phyloP scores from a whole-genome alignment of 768 basidiomycete species.

The Tylopilus sp. region DNA sequence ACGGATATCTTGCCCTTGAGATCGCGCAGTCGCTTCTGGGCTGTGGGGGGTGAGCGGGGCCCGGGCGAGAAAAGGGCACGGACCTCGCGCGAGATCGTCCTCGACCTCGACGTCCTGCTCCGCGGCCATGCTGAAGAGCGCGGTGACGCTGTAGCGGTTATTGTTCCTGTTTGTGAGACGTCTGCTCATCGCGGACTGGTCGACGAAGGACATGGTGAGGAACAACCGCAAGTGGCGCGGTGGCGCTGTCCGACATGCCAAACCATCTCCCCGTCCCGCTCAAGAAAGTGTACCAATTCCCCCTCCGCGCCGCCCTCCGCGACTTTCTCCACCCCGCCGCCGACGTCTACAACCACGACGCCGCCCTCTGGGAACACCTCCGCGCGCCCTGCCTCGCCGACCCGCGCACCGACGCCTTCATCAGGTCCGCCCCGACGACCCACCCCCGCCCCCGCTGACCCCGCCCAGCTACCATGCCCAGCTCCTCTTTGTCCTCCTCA shows the following conservation, averaged over 20 bases:
- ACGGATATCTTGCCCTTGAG: slow-evolving; percentile 96
- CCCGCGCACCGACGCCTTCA: slow-evolving; percentile 47
- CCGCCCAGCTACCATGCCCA: slow-evolving; percentile 83
- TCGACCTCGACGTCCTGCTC: slow-evolving; percentile 98
- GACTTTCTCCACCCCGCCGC: slow-evolving; percentile 66
- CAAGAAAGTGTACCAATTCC: slow-evolving; percentile 62
- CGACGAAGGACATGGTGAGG: slow-evolving; percentile 55
- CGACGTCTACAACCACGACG: slow-evolving; percentile 79
- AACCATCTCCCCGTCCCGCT: slow-evolving; percentile 74
- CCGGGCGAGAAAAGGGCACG: slow-evolving; percentile 23
- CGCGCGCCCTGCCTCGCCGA: slow-evolving; percentile 55
- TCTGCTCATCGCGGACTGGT: slow-evolving; percentile 62
- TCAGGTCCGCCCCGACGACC: slow-evolving; percentile 62
- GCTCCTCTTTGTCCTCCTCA: slow-evolving; percentile 76
- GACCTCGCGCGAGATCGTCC: slow-evolving; percentile 93
- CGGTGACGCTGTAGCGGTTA: slow-evolving; percentile 94
- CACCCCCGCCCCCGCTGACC: background rate
- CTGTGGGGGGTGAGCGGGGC: slow-evolving; percentile 37
- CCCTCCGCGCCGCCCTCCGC: slow-evolving; percentile 53
- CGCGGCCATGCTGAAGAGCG: slow-evolving; percentile 95
- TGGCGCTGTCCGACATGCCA: slow-evolving; percentile 48
- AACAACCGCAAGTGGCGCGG: slow-evolving; percentile 9
- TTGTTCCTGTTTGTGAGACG: slow-evolving; percentile 89
- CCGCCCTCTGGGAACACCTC: slow-evolving; percentile 64
- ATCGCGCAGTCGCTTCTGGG: slow-evolving; percentile 95